Evolutionary conservation across 2,329 filamentous ascomycete genomes (phyloP).

Genomic region (Fusarium denticulatum): DNA sequence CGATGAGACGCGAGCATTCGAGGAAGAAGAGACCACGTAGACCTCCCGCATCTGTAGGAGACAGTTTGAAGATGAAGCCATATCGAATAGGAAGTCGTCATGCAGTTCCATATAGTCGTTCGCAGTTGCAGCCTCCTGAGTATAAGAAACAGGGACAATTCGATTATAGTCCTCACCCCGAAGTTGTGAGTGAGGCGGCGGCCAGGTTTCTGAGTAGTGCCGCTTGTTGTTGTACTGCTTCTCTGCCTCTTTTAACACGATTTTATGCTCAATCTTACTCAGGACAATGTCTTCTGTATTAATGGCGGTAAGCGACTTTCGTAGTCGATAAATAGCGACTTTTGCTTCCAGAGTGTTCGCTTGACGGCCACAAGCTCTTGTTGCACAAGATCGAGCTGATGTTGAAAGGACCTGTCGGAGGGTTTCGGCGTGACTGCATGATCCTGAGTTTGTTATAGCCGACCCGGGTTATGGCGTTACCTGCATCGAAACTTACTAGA

Average conservation of each 20-base stretch:
- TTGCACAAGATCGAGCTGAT: constrained; percentile 52
- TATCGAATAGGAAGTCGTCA: constrained; percentile 41
- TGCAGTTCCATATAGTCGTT: constrained; percentile 39
- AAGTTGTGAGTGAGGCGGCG: constrained; percentile 4
- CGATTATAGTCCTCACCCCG: constrained; percentile 11
- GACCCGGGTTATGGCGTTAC: too few relatives aligned
- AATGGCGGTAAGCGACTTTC: constrained; percentile 29
- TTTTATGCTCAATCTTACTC: constrained; percentile 12
- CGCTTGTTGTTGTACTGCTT: constrained; percentile 5
- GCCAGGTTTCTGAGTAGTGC: constrained; percentile 1
- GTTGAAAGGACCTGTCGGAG: constrained; percentile 54
- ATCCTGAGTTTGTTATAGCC: constrained; percentile 46
- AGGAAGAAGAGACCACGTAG: constrained; percentile 52
- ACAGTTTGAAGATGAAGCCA: constrained; percentile 47
- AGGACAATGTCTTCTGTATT: constrained; percentile 29
- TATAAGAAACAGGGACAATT: neutral
- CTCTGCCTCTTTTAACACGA: constrained; percentile 10
- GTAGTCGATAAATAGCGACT: constrained; percentile 42
- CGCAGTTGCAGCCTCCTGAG: neutral
- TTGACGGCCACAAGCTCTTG: constrained; percentile 54
- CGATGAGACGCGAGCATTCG: constrained; percentile 52
- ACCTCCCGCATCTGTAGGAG: constrained; percentile 51
- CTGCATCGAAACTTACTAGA: constrained; percentile 46
- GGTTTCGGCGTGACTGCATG: constrained; percentile 52
- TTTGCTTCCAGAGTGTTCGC: constrained; percentile 49